Base-by-base conservation (phyloP, 2,329 filamentous ascomycete genomes). In the Fusarium xyrophilum region DNA sequence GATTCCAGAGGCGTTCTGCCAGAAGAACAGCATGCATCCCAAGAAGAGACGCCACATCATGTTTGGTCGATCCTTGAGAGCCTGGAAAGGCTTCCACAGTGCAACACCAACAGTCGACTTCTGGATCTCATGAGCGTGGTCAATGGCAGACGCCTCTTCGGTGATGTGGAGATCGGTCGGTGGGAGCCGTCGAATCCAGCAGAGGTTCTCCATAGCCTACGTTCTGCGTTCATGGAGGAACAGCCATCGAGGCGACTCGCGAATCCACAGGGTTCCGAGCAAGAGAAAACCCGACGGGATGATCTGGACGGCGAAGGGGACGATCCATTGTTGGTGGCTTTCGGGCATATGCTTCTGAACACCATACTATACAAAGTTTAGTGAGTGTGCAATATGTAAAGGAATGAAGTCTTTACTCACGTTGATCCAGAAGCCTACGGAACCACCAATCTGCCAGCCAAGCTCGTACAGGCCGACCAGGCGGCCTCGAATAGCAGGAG, bases 1-100 rank as follows among this genome's bases (percentile, higher is more conserved):
- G n/a, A 72, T 72, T 13, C 89, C 89, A 0, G 82, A 85, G 10
- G 86, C 85, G 65, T 91, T 91, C 75, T 91, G 89, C 83, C 86
- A 90, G 67, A 90, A 81, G 82, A 90, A 90, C 17, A 91, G 80
- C 72, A 88, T 85, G 27, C 86, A 84, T 52, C 88, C 88, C 21
- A 91, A 81, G 73, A 89, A 85, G 67, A 91, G 83, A 43, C 88
- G 84, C 76, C 85, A 88, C 59, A 84, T 82, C 44, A 88, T 90
- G 85, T 60, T 72, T 8, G 69, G 69, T 21, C 64, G 58, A 14
- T 66, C 42, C 6, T 44, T 59, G 5, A 72, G 60, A 7, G 69
- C 69, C 8, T 67, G 38, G 64, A 72, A 72, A 17, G 69, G 69
- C 32, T 70, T 72, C 64, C 67, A 72, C 12, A 72, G n/a, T 7